phyloP scores from a whole-genome alignment of 1,139 yeast genomes.

The Suhomyces ambrosiae region DNA sequence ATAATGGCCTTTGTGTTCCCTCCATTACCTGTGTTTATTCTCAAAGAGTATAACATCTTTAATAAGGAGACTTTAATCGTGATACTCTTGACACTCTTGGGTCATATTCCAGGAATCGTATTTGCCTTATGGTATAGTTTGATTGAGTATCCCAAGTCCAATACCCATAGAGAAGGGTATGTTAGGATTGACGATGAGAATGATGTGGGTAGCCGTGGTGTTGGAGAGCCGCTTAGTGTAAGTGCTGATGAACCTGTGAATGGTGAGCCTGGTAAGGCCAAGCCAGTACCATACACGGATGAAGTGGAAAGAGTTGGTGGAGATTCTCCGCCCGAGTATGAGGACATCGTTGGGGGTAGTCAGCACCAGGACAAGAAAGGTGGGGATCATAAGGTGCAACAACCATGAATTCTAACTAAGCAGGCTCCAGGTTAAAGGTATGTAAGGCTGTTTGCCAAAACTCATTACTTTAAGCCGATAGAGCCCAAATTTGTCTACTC shows the following conservation, averaged over 20 bases:
- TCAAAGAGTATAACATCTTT: conserved; percentile 29
- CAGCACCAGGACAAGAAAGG: conserved; percentile 19
- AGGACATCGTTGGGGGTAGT: conserved; percentile 26
- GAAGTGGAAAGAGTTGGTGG: no score
- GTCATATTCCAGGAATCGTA: conserved; percentile 42
- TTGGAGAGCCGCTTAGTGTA: conserved; percentile 1
- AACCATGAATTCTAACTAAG: conserved; percentile 10
- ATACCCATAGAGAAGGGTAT: conserved; percentile 21
- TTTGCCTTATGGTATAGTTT: conserved; percentile 39
- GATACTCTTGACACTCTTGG: conserved; percentile 38
- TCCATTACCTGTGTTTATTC: conserved; percentile 41
- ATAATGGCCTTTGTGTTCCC: conserved; percentile 40
- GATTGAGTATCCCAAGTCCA: conserved; percentile 8
- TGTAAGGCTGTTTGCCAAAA: no score
- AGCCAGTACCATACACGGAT: background rate
- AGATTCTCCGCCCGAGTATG: conserved; percentile 27
- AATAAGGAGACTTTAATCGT: conserved; percentile 41
- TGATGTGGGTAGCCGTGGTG: background rate
- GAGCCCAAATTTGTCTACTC: no score
- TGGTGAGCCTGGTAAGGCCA: conserved; percentile 5
- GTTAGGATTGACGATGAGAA: conserved; percentile 23
- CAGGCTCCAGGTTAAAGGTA: no score
- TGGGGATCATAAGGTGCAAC: conserved; percentile 38
- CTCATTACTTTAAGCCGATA: no score
- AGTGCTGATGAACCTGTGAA: conserved; percentile 9